Conservation (phyloP, 164 flowering plant species). For the Houttuynia cordata region DNA sequence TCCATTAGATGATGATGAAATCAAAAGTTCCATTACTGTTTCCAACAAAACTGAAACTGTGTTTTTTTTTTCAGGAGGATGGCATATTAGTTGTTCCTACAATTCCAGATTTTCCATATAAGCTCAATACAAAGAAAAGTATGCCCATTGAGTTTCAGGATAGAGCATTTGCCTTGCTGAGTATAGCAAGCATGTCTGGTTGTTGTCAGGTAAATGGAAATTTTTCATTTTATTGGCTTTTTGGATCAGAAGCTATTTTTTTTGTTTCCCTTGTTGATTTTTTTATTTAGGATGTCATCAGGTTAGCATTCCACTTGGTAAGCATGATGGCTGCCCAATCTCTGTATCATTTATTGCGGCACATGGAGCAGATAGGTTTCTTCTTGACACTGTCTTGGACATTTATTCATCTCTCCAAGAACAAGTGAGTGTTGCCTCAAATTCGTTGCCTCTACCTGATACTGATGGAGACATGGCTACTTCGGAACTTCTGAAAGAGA, state of each 20-base stretch:
- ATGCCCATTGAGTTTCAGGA: slow-evolving; percentile 45
- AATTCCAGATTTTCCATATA: slow-evolving; percentile 55
- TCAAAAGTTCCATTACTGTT: neutral
- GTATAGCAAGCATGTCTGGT: slow-evolving; percentile 89
- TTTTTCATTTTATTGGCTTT: neutral
- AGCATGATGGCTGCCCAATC: slow-evolving; percentile 53
- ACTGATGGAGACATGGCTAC: slow-evolving; percentile 62
- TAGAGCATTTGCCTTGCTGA: slow-evolving; percentile 41
- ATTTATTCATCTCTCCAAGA: slow-evolving; percentile 66
- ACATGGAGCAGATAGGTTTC: slow-evolving; percentile 84
- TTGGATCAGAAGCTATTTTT: neutral
- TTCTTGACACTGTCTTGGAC: slow-evolving; percentile 82
- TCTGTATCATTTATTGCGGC: slow-evolving; percentile 74
- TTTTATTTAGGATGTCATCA: slow-evolving; percentile 18
- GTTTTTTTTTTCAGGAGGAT: slow-evolving; percentile 39
- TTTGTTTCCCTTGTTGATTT: neutral
- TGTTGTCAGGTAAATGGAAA: slow-evolving; percentile 74
- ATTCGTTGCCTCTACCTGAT: slow-evolving; percentile 44
- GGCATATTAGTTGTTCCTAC: slow-evolving; percentile 81
- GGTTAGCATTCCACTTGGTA: slow-evolving; percentile 80
- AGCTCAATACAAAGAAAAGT: slow-evolving; percentile 39
- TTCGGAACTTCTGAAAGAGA: slow-evolving; percentile 84
- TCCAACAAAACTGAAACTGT: neutral
- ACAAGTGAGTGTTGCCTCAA: slow-evolving; percentile 45
- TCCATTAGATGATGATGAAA: no score